phyloP scores from a whole-genome alignment of 23 red algal species.

The Chondrus crispus region DNA sequence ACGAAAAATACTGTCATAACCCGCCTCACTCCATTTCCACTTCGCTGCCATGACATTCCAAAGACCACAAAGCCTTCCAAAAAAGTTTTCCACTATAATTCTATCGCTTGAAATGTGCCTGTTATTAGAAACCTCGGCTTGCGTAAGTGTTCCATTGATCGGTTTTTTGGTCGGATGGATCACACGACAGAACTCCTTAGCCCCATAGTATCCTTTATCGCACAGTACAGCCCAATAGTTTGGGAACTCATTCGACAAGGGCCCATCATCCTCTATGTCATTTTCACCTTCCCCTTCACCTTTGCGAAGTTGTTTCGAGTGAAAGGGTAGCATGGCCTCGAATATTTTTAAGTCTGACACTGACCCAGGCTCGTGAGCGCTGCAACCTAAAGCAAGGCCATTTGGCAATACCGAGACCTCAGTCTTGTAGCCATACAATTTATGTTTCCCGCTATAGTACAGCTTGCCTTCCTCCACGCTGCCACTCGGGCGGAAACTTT shows the following conservation, averaged over 20 bases:
- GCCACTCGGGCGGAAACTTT: neutral
- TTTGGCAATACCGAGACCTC: neutral
- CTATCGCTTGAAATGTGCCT: neutral
- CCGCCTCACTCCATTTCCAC: neutral
- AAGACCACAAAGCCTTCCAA: neutral
- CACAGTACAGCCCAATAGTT: neutral
- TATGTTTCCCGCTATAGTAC: neutral
- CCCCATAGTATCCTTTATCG: conserved; percentile 14
- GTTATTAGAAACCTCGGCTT: neutral
- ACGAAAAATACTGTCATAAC: neutral
- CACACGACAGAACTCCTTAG: neutral
- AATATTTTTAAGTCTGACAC: conserved; percentile 19
- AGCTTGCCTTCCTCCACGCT: neutral
- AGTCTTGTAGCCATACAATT: neutral
- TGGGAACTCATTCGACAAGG: neutral
- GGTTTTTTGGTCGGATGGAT: conserved; percentile 15
- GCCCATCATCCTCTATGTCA: neutral
- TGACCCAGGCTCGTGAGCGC: neutral
- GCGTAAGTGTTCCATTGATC: neutral
- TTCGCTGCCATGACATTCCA: neutral
- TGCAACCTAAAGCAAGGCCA: neutral
- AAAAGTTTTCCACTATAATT: neutral
- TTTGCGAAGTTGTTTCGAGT: neutral
- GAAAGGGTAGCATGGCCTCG: neutral
- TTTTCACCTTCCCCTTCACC: neutral